Evolutionary conservation across 2,329 filamentous ascomycete species (phyloP).

Genomic region (Mariannaea sp.): DNA sequence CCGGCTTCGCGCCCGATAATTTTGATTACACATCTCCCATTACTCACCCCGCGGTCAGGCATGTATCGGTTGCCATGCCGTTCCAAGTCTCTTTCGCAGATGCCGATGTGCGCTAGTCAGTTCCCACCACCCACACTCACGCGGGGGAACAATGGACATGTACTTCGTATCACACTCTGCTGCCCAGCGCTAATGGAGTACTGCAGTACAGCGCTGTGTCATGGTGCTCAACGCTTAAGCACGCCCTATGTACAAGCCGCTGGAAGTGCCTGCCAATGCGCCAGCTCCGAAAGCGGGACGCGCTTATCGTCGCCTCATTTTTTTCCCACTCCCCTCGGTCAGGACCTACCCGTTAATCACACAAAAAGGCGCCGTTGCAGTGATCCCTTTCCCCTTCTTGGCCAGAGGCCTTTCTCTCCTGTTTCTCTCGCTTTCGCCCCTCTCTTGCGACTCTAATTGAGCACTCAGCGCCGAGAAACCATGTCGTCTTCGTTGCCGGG

Average conservation of each 20-base stretch:
- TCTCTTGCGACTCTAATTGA: slow-evolving; percentile 17
- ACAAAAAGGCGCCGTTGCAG: slow-evolving; percentile 11
- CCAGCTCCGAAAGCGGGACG: slow-evolving; percentile 40
- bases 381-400: slow-evolving; percentile 1
- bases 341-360: slow-evolving; percentile 9
- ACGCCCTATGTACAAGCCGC: slow-evolving; percentile 8
- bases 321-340: slow-evolving; percentile 28
- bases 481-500: slow-evolving; percentile 72
- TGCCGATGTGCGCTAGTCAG: slow-evolving; percentile 11
- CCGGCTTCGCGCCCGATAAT: slow-evolving; percentile 11
- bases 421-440: slow-evolving; percentile 3
- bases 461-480: slow-evolving; percentile 14
- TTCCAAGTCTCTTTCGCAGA: not conserved
- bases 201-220: too few relatives aligned
- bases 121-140: not conserved
- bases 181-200: too few relatives aligned
- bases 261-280: slow-evolving; percentile 17
- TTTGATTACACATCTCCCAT: not conserved
- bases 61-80: slow-evolving; percentile 6
- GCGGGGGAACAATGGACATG: too few relatives aligned
- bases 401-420: slow-evolving; percentile 11
- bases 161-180: not conserved
- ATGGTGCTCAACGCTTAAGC: too few relatives aligned
- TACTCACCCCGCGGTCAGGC: slow-evolving; percentile 9
- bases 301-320: slow-evolving; percentile 41